These are phyloP conservation scores for Cladosporium oxysporum DNA, from an alignment of 2,329 filamentous ascomycete species.

Conservation along the genomic window DNA sequence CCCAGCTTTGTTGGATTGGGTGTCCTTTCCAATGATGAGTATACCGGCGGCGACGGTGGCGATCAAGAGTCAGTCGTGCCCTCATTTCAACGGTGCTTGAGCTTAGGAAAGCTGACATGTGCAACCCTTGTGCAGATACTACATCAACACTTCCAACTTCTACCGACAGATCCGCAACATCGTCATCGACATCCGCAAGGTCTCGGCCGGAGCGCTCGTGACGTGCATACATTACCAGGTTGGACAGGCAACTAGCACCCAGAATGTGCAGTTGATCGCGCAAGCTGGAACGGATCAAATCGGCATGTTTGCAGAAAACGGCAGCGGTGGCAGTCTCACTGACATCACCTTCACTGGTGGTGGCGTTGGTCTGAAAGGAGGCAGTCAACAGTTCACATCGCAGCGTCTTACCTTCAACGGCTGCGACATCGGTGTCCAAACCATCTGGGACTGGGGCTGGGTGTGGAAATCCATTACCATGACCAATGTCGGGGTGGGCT, in stretches of 20 bases:
- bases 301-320: constrained; percentile 46
- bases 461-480: constrained; percentile 52
- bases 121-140: constrained; percentile 23
- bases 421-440: constrained; percentile 53
- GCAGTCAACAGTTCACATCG: constrained; percentile 58
- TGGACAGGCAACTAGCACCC: constrained; percentile 48
- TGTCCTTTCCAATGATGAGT: constrained; percentile 59
- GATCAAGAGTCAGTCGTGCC: background rate
- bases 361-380: constrained; percentile 41
- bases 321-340: constrained; percentile 49
- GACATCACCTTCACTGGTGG: constrained; percentile 50
- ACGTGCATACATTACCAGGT: constrained; percentile 51
- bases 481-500: constrained; percentile 54
- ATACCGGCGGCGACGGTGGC: constrained; percentile 44
- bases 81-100: too few species aligned
- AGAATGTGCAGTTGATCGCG: constrained; percentile 50
- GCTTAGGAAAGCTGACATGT: too few species aligned
- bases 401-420: constrained; percentile 57
- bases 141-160: constrained; percentile 59
- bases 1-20: constrained; percentile 57
- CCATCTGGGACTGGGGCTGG: constrained; percentile 7
- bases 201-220: constrained; percentile 35
- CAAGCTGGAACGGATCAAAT: constrained; percentile 42
- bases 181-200: constrained; percentile 59
- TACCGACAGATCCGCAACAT: constrained; percentile 67